Conservation (phyloP, 179 eudicot species). For the Patellifolia procumbens region DNA sequence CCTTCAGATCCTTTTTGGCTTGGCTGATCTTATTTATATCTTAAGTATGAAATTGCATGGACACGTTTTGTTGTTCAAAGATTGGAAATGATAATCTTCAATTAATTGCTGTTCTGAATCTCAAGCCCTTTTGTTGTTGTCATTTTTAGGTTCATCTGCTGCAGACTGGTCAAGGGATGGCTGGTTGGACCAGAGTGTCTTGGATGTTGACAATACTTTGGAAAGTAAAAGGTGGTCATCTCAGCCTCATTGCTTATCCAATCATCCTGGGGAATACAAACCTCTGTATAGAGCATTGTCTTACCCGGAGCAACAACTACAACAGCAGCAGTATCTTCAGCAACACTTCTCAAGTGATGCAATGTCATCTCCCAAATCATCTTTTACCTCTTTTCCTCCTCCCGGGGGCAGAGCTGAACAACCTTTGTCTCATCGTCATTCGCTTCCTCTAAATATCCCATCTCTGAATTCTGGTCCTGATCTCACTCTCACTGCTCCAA, state of each 20-base stretch:
- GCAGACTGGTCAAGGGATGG: constrained; percentile 63
- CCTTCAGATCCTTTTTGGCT: background rate
- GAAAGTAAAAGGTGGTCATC: constrained; percentile 72
- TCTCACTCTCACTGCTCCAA: constrained; percentile 47
- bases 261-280: constrained; percentile 46
- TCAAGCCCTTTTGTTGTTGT: background rate
- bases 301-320: constrained; percentile 46
- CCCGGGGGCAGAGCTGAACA: constrained; percentile 50
- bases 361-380: constrained; percentile 47
- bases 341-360: constrained; percentile 52
- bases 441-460: constrained; percentile 54
- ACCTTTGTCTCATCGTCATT: constrained; percentile 51
- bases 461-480: constrained; percentile 50
- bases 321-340: constrained; percentile 50
- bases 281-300: constrained; percentile 68
- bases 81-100: background rate
- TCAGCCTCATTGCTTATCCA: constrained; percentile 53
- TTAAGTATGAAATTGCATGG: background rate
- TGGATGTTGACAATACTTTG: constrained; percentile 48
- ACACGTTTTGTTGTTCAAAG: background rate
- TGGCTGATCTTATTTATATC: background rate
- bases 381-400: constrained; percentile 62
- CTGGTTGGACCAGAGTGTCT: constrained; percentile 56
- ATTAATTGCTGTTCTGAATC: background rate
- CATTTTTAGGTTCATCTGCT: constrained; percentile 64